phyloP scores from a whole-genome alignment of 768 basidiomycete species.

The Pisolithus marmoratus region DNA sequence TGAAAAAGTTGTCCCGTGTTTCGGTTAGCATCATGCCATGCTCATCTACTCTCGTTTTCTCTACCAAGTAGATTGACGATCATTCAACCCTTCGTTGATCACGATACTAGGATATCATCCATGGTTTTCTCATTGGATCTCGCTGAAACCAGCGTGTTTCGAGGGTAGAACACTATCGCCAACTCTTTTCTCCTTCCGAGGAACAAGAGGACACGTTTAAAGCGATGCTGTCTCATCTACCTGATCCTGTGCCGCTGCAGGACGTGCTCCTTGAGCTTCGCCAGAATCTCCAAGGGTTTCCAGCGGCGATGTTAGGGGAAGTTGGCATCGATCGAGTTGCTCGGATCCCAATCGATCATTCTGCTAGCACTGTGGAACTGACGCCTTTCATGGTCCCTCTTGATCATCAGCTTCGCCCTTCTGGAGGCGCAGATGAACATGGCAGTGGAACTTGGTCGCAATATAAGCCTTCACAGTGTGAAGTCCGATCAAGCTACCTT shows the following conservation, averaged over 20 bases:
- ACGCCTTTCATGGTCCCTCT: constrained; percentile 78
- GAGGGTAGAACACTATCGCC: constrained; percentile 72
- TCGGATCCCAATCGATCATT: constrained; percentile 60
- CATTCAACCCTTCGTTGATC: neutral
- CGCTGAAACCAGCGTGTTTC: constrained; percentile 35
- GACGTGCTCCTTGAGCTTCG: constrained; percentile 59
- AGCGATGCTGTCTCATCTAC: constrained; percentile 57
- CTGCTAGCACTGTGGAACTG: constrained; percentile 45
- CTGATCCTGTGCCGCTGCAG: constrained; percentile 61
- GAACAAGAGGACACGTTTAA: constrained; percentile 41
- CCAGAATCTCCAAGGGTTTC: constrained; percentile 51
- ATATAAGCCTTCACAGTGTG: constrained; percentile 86
- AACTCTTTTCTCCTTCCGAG: constrained; percentile 50
- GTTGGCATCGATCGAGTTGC: constrained; percentile 85
- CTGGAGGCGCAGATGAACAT: constrained; percentile 79
- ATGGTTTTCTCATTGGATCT: constrained; percentile 85
- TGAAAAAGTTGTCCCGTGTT: constrained; percentile 75
- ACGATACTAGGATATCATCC: constrained; percentile 77
- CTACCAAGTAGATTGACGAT: constrained; percentile 9
- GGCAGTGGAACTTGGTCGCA: constrained; percentile 73
- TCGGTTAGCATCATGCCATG: constrained; percentile 52
- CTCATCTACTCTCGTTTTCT: constrained; percentile 6
- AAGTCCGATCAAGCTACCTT: constrained; percentile 65
- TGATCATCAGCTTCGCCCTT: constrained; percentile 73
- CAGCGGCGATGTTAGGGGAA: constrained; percentile 84